These are phyloP conservation scores for Quercus glauca DNA, from an alignment of 306 rosid genomes.

Conservation along the genomic window DNA sequence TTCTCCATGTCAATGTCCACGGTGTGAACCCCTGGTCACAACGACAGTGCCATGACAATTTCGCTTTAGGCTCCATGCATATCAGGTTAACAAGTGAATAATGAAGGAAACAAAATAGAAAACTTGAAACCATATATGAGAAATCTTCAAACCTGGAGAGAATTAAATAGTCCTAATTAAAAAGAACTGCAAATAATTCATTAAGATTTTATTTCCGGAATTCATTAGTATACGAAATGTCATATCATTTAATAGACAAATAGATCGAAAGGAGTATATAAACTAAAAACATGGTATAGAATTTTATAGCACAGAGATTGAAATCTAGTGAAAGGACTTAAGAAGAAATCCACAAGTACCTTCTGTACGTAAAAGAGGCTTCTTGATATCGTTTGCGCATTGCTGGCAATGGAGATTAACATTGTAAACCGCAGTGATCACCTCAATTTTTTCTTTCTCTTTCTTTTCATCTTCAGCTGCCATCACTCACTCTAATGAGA, in stretches of 20 bases:
- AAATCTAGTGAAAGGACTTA: neutral
- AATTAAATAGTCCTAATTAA: neutral
- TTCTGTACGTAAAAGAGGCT: slow-evolving; percentile 55
- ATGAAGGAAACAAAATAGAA: neutral
- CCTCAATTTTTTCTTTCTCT: slow-evolving; percentile 16
- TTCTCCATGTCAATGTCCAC: slow-evolving; percentile 65
- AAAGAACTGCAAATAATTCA: too few species aligned
- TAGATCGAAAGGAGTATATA: too few species aligned
- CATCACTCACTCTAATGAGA: slow-evolving; percentile 26
- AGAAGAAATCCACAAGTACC: slow-evolving; percentile 27
- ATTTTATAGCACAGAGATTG: neutral
- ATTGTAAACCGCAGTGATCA: slow-evolving; percentile 74
- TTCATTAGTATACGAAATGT: too few species aligned
- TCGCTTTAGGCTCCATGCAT: neutral
- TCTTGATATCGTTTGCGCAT: slow-evolving; percentile 73
- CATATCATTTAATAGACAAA: too few species aligned
- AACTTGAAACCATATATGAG: too few species aligned
- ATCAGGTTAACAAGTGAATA: too few species aligned
- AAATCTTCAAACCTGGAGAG: neutral
- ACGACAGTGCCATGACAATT: neutral
- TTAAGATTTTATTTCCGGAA: too few species aligned
- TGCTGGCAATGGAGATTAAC: slow-evolving; percentile 66
- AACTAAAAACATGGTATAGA: neutral
- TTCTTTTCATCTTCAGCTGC: slow-evolving; percentile 34
- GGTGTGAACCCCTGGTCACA: slow-evolving; percentile 50